Evolutionary conservation across 371 early-diverging fungal genomes (phyloP).

Genomic region (Apophysomyces sp.): DNA sequence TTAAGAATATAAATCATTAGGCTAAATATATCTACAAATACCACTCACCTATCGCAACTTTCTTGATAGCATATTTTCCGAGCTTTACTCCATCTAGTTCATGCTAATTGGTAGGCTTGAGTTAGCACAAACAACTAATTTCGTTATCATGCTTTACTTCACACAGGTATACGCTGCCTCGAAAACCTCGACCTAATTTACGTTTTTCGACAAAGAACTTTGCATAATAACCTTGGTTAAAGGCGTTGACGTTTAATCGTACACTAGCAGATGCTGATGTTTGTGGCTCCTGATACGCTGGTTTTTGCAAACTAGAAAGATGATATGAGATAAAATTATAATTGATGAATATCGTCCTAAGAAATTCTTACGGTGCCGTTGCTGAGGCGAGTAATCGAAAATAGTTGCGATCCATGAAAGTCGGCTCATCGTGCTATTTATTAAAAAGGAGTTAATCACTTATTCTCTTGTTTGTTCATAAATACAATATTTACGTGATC

Average conservation of each 20-base stretch:
- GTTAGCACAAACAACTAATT: neutral
- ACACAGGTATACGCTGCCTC: slow-evolving; percentile 91
- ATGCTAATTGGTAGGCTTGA: slow-evolving; percentile 39
- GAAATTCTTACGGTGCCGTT: slow-evolving; percentile 33
- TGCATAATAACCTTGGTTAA: slow-evolving; percentile 93
- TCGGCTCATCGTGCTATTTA: slow-evolving; percentile 21
- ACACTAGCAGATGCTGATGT: neutral
- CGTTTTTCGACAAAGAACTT: slow-evolving; percentile 87
- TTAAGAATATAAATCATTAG: neutral
- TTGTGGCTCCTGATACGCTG: neutral
- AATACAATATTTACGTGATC: neutral
- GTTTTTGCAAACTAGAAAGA: slow-evolving; percentile 7
- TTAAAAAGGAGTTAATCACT: neutral
- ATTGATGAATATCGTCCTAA: neutral
- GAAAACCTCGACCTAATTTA: slow-evolving; percentile 86
- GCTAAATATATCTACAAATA: neutral
- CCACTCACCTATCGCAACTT: slow-evolving; percentile 80
- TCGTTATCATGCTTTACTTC: slow-evolving; percentile 41
- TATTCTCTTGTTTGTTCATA: neutral
- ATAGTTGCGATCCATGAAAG: slow-evolving; percentile 67
- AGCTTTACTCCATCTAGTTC: slow-evolving; percentile 80
- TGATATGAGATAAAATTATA: no score
- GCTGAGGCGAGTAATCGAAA: slow-evolving; percentile 57
- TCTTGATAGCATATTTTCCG: slow-evolving; percentile 91
- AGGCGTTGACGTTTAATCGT: slow-evolving; percentile 50